A percentile compares a stretch with the other conserved stretches of the same genome.
Evolutionary conservation across 768 basidiomycete genomes (phyloP).

Genomic region (Hericium erinaceus): DNA sequence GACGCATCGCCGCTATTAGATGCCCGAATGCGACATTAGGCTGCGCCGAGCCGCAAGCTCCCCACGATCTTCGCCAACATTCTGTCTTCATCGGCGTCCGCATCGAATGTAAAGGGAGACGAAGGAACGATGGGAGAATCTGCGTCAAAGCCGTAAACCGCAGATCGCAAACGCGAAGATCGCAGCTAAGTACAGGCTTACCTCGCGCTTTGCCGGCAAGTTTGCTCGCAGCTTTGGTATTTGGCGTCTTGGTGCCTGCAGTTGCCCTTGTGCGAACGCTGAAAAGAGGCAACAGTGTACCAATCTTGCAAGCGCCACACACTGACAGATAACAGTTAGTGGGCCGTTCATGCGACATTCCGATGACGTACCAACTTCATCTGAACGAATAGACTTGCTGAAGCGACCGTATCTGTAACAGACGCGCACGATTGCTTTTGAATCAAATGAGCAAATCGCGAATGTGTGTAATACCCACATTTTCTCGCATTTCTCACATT

Average conservation of each 20-base stretch:
- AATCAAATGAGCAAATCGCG: neutral
- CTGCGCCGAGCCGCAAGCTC: neutral
- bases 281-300: constrained; percentile 52
- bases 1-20: no score
- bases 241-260: neutral
- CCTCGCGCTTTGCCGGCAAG: constrained; percentile 6
- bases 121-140: neutral
- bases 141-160: neutral
- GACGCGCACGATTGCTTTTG: neutral
- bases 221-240: constrained; percentile 2
- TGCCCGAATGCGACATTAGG: no score
- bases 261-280: constrained; percentile 11
- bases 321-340: constrained; percentile 27
- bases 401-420: constrained; percentile 57
- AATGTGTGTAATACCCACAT: constrained; percentile 32
- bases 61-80: neutral
- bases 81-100: neutral
- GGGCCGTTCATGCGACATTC: neutral
- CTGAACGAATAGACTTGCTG: constrained; percentile 61
- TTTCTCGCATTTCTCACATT: constrained; percentile 54
- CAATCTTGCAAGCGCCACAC: constrained; percentile 57
- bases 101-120: neutral
- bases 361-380: constrained; percentile 46
- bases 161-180: no score
- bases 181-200: neutral